These are phyloP conservation scores for Elsinoe fawcettii DNA, from an alignment of 2,329 filamentous ascomycete species.

Conservation along the genomic window DNA sequence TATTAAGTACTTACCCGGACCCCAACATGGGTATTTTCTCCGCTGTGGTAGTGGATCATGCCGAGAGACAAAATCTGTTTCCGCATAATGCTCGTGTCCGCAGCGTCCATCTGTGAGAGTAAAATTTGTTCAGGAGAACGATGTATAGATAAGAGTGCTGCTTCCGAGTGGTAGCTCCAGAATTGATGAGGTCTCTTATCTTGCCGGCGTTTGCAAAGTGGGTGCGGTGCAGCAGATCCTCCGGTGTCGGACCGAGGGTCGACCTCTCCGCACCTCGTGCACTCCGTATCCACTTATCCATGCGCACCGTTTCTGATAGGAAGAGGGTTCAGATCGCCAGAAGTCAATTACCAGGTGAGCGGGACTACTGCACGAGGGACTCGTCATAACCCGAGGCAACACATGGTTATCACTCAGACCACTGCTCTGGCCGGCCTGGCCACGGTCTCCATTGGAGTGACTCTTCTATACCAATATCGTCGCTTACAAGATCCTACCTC, in stretches of 20 bases:
- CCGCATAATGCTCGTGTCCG: background rate
- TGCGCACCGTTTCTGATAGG: no score
- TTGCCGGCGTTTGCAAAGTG: background rate
- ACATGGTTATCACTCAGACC: no score
- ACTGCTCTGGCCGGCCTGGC: no score
- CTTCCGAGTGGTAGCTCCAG: background rate
- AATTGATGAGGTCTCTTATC: slow-evolving; percentile 3
- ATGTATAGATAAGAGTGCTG: background rate
- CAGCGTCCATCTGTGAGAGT: background rate
- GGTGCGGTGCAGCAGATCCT: slow-evolving; percentile 3
- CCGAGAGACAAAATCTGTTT: background rate
- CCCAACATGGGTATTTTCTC: background rate
- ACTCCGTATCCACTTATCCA: no score
- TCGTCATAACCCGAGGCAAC: no score
- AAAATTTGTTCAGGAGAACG: background rate
- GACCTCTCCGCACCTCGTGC: no score
- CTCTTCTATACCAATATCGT: no score
- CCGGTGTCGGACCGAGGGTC: background rate
- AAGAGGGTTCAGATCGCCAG: no score
- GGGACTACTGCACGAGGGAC: no score
- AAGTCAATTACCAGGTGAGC: no score
- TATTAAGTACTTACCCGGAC: background rate
- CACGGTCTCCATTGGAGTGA: no score
- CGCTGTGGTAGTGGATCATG: background rate
- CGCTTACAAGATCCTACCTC: no score